Evolutionary conservation across 768 basidiomycete genomes (phyloP).

Genomic region (Rhizopogon roseolus): DNA sequence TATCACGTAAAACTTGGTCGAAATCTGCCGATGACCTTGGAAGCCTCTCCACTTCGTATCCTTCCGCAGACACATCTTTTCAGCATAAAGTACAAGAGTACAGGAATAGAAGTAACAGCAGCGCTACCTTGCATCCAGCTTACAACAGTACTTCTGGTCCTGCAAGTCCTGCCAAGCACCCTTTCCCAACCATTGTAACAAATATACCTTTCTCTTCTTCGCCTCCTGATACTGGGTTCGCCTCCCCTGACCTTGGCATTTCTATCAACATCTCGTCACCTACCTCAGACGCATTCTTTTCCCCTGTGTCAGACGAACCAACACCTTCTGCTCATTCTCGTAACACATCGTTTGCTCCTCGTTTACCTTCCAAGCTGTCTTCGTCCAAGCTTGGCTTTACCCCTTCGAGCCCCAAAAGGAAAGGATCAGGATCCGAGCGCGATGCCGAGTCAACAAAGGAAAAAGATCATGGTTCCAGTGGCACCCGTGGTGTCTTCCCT

Average conservation of each 20-base stretch:
- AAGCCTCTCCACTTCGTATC: slow-evolving; percentile 37
- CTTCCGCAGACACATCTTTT: slow-evolving; percentile 43
- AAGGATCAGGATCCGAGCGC: slow-evolving; percentile 40
- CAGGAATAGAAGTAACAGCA: slow-evolving; percentile 54
- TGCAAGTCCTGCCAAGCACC: slow-evolving; percentile 32
- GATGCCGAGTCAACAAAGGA: slow-evolving; percentile 23
- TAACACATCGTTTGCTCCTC: slow-evolving; percentile 68
- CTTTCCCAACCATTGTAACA: slow-evolving; percentile 34
- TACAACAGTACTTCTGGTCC: slow-evolving; percentile 21
- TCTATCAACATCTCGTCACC: slow-evolving; percentile 48
- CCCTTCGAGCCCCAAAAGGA: slow-evolving; percentile 53
- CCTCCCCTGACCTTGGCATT: slow-evolving; percentile 28
- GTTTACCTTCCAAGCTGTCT: slow-evolving; percentile 64
- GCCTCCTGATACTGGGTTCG: slow-evolving; percentile 13
- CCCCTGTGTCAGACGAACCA: slow-evolving; percentile 24
- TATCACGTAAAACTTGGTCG: slow-evolving; percentile 74
- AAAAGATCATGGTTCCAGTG: slow-evolving; percentile 23
- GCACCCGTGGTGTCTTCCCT: slow-evolving; percentile 24
- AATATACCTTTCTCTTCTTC: slow-evolving; percentile 20
- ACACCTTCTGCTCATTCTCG: slow-evolving; percentile 50
- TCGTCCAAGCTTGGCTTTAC: slow-evolving; percentile 41
- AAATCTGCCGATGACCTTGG: slow-evolving; percentile 76
- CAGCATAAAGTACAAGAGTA: slow-evolving; percentile 65
- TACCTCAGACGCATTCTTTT: slow-evolving; percentile 28
- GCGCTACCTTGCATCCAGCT: slow-evolving; percentile 42